Conservation (phyloP, 257 asterid genomes). For the Nemophila menziesii region DNA sequence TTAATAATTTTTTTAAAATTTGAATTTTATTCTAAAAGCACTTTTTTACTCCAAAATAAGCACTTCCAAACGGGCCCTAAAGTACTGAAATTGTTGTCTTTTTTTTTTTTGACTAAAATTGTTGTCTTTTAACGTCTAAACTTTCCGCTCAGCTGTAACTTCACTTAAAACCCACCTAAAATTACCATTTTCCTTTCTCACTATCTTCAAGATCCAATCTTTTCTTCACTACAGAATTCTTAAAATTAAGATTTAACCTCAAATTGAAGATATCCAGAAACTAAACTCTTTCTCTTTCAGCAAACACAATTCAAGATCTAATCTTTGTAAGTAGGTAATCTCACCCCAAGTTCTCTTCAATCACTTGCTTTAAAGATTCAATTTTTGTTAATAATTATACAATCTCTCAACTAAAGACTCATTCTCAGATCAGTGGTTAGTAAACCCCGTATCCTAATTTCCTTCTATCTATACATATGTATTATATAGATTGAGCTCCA, state of each 20-base stretch:
- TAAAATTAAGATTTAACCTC: background rate
- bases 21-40: too few species aligned
- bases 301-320: constrained; percentile 23
- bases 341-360: background rate
- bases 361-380: background rate
- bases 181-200: background rate
- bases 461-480: constrained; percentile 4
- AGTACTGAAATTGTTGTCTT: too few species aligned
- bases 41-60: too few species aligned
- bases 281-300: background rate
- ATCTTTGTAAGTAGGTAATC: background rate
- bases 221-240: constrained; percentile 4
- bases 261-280: background rate
- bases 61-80: too few species aligned
- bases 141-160: background rate
- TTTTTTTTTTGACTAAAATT: too few species aligned
- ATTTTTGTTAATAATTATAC: constrained; percentile 1
- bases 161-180: background rate
- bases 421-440: constrained; percentile 23
- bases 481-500: background rate
- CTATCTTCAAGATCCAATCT: constrained; percentile 29
- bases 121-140: constrained; percentile 7
- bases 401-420: constrained; percentile 12
- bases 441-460: constrained; percentile 9
- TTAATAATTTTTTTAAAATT: too few species aligned